Percentiles rank a stretch among this genome's conserved stretches.
These are phyloP conservation scores for Aristolochia contorta DNA, from an alignment of 164 flowering plant species.

Conservation along the genomic window DNA sequence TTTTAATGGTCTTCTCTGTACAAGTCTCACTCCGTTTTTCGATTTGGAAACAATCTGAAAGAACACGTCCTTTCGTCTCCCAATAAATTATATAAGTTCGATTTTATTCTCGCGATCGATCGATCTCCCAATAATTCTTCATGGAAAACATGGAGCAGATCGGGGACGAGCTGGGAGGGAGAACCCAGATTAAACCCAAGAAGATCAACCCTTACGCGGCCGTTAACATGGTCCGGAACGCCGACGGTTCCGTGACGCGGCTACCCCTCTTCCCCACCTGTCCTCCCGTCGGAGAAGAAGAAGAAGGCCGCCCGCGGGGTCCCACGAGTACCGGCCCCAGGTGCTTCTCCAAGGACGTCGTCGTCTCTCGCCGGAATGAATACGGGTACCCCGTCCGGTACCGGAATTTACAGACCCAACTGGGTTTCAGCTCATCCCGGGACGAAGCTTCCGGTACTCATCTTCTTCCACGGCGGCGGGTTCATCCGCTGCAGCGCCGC, in stretches of 20 bases:
- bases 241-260: slow-evolving; percentile 8
- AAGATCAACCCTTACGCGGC: slow-evolving; percentile 1
- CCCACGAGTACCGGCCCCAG: too few relatives aligned
- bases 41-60: too few relatives aligned
- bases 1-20: too few relatives aligned
- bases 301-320: slow-evolving; percentile 4
- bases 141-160: too few relatives aligned
- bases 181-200: too few relatives aligned
- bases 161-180: too few relatives aligned
- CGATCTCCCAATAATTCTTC: too few relatives aligned
- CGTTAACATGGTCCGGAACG: slow-evolving; percentile 12
- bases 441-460: not conserved
- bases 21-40: too few relatives aligned
- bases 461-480: not conserved
- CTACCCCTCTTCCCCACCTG: slow-evolving; percentile 6
- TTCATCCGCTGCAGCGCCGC: not conserved
- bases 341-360: slow-evolving; percentile 20
- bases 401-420: slow-evolving; percentile 10
- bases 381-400: not conserved
- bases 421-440: not conserved
- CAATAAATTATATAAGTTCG: too few relatives aligned
- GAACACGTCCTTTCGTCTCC: too few relatives aligned
- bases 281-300: not conserved
- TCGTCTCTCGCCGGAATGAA: slow-evolving; percentile 3
- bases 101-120: too few relatives aligned